Percentiles rank a stretch among this genome's conserved stretches.
phyloP scores from a whole-genome alignment of 805 yeast genomes.

The Wickerhamomyces ciferrii region DNA sequence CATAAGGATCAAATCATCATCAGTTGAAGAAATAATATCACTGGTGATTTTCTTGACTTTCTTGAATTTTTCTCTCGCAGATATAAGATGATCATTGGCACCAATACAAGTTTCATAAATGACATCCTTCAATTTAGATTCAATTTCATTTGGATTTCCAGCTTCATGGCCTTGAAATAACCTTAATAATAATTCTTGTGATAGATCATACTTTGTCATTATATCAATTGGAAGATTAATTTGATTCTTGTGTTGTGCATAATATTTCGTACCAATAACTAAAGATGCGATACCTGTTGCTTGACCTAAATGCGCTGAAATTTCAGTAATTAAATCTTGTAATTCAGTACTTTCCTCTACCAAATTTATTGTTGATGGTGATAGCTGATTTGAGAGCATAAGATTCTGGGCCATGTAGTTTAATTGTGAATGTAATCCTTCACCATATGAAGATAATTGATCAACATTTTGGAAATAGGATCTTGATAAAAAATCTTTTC shows the following conservation, averaged over 20 bases:
- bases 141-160: conserved; percentile 16
- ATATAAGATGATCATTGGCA: conserved; percentile 75
- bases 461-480: conserved; percentile 43
- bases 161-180: conserved; percentile 26
- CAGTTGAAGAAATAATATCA: conserved; percentile 22
- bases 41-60: conserved; percentile 33
- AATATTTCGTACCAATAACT: conserved; percentile 55
- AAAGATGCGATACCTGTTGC: conserved; percentile 66
- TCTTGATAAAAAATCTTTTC: conserved; percentile 45
- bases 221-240: conserved; percentile 60
- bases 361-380: conserved; percentile 48
- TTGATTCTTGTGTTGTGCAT: conserved; percentile 35
- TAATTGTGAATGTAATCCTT: conserved; percentile 71
- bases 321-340: conserved; percentile 46
- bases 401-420: conserved; percentile 62
- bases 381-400: conserved; percentile 47
- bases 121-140: conserved; percentile 46
- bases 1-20: conserved; percentile 22
- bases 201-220: conserved; percentile 44
- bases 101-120: conserved; percentile 65
- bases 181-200: conserved; percentile 61
- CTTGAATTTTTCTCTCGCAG: conserved; percentile 55
- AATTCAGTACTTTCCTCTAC: conserved; percentile 40
- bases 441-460: conserved; percentile 70
- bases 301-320: conserved; percentile 80